A percentile compares a stretch with the other conserved stretches of the same genome.
These are phyloP conservation scores for Exophiala xenobiotica DNA, from an alignment of 2,329 filamentous ascomycete species.

Conservation along the genomic window DNA sequence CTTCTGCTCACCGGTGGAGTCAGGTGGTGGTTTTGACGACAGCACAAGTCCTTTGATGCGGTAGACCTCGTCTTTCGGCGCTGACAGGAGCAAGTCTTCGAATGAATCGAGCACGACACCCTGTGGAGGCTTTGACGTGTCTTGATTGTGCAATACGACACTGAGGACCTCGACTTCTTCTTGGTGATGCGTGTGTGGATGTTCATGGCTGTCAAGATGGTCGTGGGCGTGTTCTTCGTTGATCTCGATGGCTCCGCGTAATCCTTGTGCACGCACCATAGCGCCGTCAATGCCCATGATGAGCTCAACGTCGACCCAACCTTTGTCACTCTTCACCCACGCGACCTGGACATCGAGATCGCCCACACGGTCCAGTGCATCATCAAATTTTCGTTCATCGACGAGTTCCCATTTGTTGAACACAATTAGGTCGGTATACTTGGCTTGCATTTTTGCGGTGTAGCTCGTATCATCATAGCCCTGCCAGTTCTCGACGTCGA, in stretches of 20 bases:
- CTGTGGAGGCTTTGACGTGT: slow-evolving; percentile 42
- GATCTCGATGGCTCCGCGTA: slow-evolving; percentile 28
- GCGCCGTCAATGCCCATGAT: slow-evolving; percentile 86
- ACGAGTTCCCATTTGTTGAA: slow-evolving; percentile 90
- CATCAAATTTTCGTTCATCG: slow-evolving; percentile 71
- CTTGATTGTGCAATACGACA: slow-evolving; percentile 53
- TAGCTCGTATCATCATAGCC: slow-evolving; percentile 90
- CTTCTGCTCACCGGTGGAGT: slow-evolving; percentile 46
- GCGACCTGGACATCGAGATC: slow-evolving; percentile 78
- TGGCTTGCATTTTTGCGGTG: slow-evolving; percentile 82
- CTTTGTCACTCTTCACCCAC: slow-evolving; percentile 80
- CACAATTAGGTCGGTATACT: slow-evolving; percentile 85
- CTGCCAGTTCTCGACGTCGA: slow-evolving; percentile 93
- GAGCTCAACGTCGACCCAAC: slow-evolving; percentile 73
- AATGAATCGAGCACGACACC: slow-evolving; percentile 59
- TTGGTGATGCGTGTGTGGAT: slow-evolving; percentile 62
- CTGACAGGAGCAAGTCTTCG: slow-evolving; percentile 62
- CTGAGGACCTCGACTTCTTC: slow-evolving; percentile 89
- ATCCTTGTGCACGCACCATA: slow-evolving; percentile 51
- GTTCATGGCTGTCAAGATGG: slow-evolving; percentile 43
- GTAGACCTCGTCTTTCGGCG: slow-evolving; percentile 92
- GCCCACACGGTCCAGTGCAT: slow-evolving; percentile 73
- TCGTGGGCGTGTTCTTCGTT: slow-evolving; percentile 38
- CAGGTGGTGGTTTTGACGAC: slow-evolving; percentile 43
- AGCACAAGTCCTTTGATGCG: slow-evolving; percentile 76